Evolutionary conservation across 2,329 filamentous ascomycete genomes (phyloP), one percentile per base, ranked within the genome.

Genomic region (Colletotrichum sp.): DNA sequence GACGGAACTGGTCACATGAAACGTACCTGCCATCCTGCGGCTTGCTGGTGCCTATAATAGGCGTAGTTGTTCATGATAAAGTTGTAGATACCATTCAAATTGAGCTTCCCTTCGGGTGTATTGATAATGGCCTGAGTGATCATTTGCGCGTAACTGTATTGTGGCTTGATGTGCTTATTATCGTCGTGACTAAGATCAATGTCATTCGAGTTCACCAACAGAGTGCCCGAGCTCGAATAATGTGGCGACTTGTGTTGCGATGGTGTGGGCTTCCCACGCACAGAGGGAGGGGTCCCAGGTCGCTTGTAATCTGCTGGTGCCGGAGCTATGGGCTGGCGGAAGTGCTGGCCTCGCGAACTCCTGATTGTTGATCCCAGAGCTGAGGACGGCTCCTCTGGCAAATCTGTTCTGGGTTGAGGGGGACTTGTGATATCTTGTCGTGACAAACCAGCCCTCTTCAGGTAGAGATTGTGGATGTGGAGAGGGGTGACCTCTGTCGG

Each of bases 51-150:
- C 59, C 96, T 92, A 84, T 99, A 99, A 84, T 98, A 99, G 3
- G 97, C 93, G 83, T 99, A 99, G 79, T 95, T 94, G 5, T 93
- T 92, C 86, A 93, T 97, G 82, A 99, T 99, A 86, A 94, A 98
- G 68, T 93, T 94, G 86, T 99, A 99, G 72, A 99, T 99, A 79
- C 95, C 96, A 80, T 94, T 94, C 64, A 99, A 86, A 4, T 97
- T 98, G 70, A 98, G 90, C 84, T 98, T 98, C 83, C 98, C 94
- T 75, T 98, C 96, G 1, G 92, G 89, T 4, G 94, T 96, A 43
- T 94, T 95, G 79, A 98, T 90, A 78, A 99, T 99, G 2, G 97
- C 97, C 85, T 99, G 97, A 1, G 96, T 97, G 78, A 99, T 99
- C 88, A 99, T 92, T 83, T 98, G 95, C 4, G 97, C 96, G 85